Percentiles rank a stretch among this genome's conserved stretches.
Conservation (phyloP, 345 rosid species). For the Xanthoceras sorbifolium region DNA sequence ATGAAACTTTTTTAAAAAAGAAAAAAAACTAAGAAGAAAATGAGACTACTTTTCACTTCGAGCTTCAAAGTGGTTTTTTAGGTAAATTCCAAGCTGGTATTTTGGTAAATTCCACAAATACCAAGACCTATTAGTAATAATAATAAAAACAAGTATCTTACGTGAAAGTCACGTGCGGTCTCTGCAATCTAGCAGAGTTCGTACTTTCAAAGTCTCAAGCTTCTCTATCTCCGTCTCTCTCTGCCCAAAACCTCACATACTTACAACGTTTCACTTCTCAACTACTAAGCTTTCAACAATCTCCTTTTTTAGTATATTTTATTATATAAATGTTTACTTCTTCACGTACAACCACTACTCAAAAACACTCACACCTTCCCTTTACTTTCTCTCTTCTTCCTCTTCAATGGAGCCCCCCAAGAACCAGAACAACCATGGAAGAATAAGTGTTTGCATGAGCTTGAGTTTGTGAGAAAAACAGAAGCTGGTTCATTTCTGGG, state of each 20-base stretch:
- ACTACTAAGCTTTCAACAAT: conserved; percentile 4
- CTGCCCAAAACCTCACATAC: conserved; percentile 15
- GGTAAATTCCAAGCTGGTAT: too few relatives aligned
- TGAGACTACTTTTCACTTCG: too few relatives aligned
- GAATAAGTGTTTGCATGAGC: not conserved
- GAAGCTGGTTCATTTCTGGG: not conserved
- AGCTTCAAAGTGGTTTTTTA: too few relatives aligned
- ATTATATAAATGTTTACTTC: conserved; percentile 5
- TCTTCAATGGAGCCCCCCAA: conserved; percentile 8
- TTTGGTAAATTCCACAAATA: not conserved
- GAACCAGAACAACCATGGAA: not conserved
- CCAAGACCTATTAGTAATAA: not conserved
- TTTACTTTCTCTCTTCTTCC: not conserved
- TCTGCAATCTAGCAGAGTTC: conserved; percentile 18
- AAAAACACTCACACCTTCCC: not conserved
- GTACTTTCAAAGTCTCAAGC: conserved; percentile 19
- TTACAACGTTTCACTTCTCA: conserved; percentile 10
- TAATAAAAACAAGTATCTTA: not conserved
- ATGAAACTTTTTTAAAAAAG: too few relatives aligned
- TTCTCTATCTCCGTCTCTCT: conserved; percentile 3
- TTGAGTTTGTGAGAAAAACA: not conserved
- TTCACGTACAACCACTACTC: not conserved
- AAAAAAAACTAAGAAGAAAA: too few relatives aligned
- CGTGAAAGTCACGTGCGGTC: conserved; percentile 38
- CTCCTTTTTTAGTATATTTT: not conserved